Evolutionary conservation across 768 basidiomycete species (phyloP), one percentile per base, ranked within the genome.

Genomic region (Tephrocybe sp.): DNA sequence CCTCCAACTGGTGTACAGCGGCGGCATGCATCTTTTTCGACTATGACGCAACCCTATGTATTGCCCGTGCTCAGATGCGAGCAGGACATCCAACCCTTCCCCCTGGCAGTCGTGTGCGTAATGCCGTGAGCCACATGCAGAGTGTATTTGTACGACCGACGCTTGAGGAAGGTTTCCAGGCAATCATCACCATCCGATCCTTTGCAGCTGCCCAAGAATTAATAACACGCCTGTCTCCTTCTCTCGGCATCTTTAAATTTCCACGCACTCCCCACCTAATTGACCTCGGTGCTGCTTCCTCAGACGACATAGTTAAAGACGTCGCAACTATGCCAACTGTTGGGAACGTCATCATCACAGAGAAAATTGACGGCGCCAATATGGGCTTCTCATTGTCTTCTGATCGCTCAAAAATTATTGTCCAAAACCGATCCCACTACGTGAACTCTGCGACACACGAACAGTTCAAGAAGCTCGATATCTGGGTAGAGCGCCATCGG

Each of bases 301-400:
- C 63, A 0, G 84, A 85, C 63, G 83, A 86, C 55, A 61, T 81
- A n/a, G 62, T 76, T 2, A 48, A 62, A 5, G 65, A 72, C 33
- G 43, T 64, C 12, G 44, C 58, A 11, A 30, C 56, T 24, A 46
- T 58, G 44, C 59, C 54, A 24, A 24, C 45, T 28, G 45, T 53
- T 26, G 69, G 67, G 7, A 63, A 68, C 48, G 71, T 78, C 44
- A 67, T 81, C 32, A 74, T 84, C 61, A 83, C 81, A 3, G 84
- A 86, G 58, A 85, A 86, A 58, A 71, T 85, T 43, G 83, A 85
- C 64, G 84, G 84, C 3, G 81, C 83, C 34, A 85, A 86, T 62
- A 79, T 85, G 78, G 84, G 81, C 5, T 78, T 85, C 62, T 81
- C 80, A 17, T 71, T 84, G 20, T 78, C 78, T 1, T 58, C 71